Conservation (phyloP, 495 filamentous ascomycete species). For the Astrothelium macrocarpum region DNA sequence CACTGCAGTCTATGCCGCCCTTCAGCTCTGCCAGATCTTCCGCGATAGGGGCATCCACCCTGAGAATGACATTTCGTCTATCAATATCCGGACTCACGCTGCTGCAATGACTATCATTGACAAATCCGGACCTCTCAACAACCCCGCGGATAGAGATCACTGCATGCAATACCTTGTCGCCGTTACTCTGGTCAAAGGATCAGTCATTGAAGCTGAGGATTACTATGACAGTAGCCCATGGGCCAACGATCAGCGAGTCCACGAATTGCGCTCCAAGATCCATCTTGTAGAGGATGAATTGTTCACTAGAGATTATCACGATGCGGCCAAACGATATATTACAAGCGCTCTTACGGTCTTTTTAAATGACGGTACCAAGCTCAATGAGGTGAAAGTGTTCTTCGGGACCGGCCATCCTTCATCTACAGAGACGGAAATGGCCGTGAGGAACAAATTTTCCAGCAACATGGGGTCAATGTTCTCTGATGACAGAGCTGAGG, state of each 20-base stretch:
- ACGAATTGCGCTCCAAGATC: conserved; percentile 82
- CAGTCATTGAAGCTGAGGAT: conserved; percentile 80
- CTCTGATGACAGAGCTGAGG: no score
- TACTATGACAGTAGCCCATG: conserved; percentile 87
- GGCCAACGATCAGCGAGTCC: conserved; percentile 77
- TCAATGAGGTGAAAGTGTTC: conserved; percentile 87
- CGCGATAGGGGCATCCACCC: conserved; percentile 87
- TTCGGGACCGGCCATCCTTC: conserved; percentile 88
- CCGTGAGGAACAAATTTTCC: conserved; percentile 90
- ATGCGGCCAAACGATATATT: conserved; percentile 85
- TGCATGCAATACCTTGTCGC: conserved; percentile 98
- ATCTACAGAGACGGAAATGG: conserved; percentile 92
- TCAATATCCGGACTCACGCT: conserved; percentile 93
- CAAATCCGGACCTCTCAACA: conserved; percentile 99
- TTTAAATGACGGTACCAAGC: conserved; percentile 85
- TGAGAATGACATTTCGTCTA: conserved; percentile 89
- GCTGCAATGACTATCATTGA: conserved; percentile 98
- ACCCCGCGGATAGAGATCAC: conserved; percentile 98
- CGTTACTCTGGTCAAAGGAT: conserved; percentile 76
- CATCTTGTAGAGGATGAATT: conserved; percentile 88
- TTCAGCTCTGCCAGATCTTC: not conserved
- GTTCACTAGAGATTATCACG: conserved; percentile 90
- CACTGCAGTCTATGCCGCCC: not conserved
- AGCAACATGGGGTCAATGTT: conserved; percentile 50
- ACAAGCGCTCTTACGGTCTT: conserved; percentile 90